These are phyloP conservation scores for Cicer cuneatum DNA, from an alignment of 306 rosid genomes.

Conservation along the genomic window DNA sequence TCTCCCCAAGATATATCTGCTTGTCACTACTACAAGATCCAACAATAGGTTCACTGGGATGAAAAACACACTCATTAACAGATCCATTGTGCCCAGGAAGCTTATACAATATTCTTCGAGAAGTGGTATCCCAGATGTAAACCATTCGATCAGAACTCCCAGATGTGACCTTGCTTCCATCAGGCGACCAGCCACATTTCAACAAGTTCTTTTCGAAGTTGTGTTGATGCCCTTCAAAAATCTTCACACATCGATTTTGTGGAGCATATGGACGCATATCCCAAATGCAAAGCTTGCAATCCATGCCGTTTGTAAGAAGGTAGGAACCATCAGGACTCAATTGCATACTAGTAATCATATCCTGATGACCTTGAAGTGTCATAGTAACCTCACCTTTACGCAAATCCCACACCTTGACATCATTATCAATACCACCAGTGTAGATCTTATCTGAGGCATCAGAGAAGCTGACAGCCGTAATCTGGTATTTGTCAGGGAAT, in stretches of 20 bases:
- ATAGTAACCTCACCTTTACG: conserved; percentile 89
- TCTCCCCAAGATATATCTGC: conserved; percentile 89
- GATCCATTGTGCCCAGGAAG: conserved; percentile 95
- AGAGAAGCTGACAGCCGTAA: conserved; percentile 85
- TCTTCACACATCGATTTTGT: conserved; percentile 90
- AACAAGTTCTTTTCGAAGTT: conserved; percentile 86
- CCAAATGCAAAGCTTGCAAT: conserved; percentile 94
- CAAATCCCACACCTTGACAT: conserved; percentile 92
- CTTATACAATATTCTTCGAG: conserved; percentile 87
- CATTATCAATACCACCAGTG: conserved; percentile 93
- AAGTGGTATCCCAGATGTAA: conserved; percentile 86
- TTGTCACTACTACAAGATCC: conserved; percentile 93
- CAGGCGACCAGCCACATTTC: conserved; percentile 91
- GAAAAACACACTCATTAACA: conserved; percentile 79
- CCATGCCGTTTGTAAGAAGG: conserved; percentile 96
- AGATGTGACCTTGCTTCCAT: conserved; percentile 93
- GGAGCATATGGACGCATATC: conserved; percentile 99
- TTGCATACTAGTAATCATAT: conserved; percentile 94
- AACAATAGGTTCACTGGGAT: conserved; percentile 79
- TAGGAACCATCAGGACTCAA: conserved; percentile 99
- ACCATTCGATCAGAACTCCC: conserved; percentile 98
- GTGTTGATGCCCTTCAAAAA: conserved; percentile 95
- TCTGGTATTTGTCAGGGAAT: conserved; percentile 92
- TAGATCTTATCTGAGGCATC: conserved; percentile 94
- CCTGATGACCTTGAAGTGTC: conserved; percentile 97